phyloP scores from a whole-genome alignment of 495 filamentous ascomycete species.

The Pyronema omphalodes region DNA sequence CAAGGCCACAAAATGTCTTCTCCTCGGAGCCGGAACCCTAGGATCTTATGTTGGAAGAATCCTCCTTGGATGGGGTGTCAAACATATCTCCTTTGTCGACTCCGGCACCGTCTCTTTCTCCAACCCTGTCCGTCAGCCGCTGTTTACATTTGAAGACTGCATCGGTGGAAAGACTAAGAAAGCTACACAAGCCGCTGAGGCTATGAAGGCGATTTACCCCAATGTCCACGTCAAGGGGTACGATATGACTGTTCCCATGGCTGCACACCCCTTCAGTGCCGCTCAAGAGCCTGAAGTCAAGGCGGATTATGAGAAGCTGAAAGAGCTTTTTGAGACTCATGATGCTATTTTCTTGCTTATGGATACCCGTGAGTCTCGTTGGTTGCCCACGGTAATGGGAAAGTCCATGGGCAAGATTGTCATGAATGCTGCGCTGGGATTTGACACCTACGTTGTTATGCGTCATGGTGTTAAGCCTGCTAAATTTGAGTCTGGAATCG shows the following conservation, averaged over 20 bases:
- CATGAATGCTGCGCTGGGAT: slow-evolving; percentile 88
- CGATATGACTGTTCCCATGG: slow-evolving; percentile 78
- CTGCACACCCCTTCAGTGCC: slow-evolving; percentile 69
- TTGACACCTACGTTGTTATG: slow-evolving; percentile 95
- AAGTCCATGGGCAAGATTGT: slow-evolving; percentile 86
- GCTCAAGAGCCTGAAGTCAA: slow-evolving; percentile 37
- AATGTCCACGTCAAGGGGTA: slow-evolving; percentile 66
- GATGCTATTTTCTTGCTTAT: slow-evolving; percentile 89
- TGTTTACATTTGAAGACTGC: slow-evolving; percentile 82
- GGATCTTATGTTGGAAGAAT: slow-evolving; percentile 84
- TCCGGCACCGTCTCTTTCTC: slow-evolving; percentile 89
- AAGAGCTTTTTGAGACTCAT: slow-evolving; percentile 62
- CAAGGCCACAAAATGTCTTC: slow-evolving; percentile 75
- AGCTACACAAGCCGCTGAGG: slow-evolving; percentile 61
- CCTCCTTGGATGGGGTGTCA: slow-evolving; percentile 90
- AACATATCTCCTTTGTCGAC: slow-evolving; percentile 89
- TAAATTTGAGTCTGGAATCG: slow-evolving; percentile 9
- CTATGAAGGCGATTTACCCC: slow-evolving; percentile 72
- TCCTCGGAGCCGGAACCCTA: slow-evolving; percentile 88
- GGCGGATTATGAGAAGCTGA: slow-evolving; percentile 54
- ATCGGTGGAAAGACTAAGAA: slow-evolving; percentile 70
- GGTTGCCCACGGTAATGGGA: slow-evolving; percentile 95
- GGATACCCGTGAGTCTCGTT: slow-evolving; percentile 87
- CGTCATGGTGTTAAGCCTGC: slow-evolving; percentile 52
- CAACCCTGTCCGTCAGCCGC: slow-evolving; percentile 89